A percentile compares a stretch with the other conserved stretches of the same genome.
phyloP scores from a whole-genome alignment of 2,329 filamentous ascomycete species.

The Colletotrichum gloeosporioides region DNA sequence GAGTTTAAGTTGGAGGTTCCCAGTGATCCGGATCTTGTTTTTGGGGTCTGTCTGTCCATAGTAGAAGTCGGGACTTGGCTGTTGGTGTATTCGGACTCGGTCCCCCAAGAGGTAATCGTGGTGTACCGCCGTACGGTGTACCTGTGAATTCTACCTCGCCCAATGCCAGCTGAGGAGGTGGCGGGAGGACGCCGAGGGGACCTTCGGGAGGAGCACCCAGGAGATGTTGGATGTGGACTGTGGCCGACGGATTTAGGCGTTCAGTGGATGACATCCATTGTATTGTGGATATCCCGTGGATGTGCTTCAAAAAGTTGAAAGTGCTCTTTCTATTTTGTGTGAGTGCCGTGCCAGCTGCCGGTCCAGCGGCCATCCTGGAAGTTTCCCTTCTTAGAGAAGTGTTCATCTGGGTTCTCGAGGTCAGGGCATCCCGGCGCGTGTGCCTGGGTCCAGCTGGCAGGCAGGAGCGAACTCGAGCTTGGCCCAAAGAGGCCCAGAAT shows the following conservation, averaged over 20 bases:
- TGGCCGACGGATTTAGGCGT: background rate
- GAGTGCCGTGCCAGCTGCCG: background rate
- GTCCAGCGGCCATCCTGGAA: background rate
- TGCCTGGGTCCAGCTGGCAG: conserved; percentile 1
- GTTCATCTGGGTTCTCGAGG: background rate
- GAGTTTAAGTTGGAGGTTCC: background rate
- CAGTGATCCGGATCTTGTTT: conserved; percentile 11
- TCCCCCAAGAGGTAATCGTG: background rate
- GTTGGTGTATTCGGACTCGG: background rate
- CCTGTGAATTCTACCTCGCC: background rate
- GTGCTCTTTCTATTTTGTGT: background rate
- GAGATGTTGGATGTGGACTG: background rate
- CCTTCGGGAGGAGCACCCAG: background rate
- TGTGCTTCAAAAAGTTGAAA: background rate
- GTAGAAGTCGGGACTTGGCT: background rate
- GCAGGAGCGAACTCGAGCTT: background rate
- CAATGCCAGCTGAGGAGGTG: background rate
- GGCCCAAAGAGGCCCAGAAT: conserved; percentile 16
- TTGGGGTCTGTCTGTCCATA: background rate
- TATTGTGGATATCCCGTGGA: background rate
- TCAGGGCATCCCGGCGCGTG: background rate
- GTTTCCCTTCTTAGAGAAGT: background rate
- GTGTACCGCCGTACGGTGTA: background rate
- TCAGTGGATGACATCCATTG: background rate
- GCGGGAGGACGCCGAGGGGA: background rate